phyloP scores from a whole-genome alignment of 2,329 filamentous ascomycete species.

The Pseudocercospora cruenta region DNA sequence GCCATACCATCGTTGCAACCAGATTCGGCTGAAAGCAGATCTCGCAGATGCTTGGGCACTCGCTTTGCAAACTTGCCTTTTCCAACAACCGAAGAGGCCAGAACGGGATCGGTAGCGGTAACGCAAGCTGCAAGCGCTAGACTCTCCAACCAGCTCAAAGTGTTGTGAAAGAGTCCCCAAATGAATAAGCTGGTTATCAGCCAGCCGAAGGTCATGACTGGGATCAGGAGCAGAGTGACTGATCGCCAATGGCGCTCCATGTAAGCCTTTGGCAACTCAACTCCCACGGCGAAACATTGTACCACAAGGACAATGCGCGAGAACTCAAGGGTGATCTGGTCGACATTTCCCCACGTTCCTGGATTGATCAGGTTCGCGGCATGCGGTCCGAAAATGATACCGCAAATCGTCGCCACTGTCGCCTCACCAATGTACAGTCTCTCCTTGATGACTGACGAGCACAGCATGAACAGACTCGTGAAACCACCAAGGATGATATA shows the following conservation, averaged over 20 bases:
- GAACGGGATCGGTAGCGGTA: slow-evolving; percentile 93
- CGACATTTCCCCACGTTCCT: slow-evolving; percentile 75
- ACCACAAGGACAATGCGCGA: slow-evolving; percentile 87
- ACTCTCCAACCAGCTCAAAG: slow-evolving; percentile 85
- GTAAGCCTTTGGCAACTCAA: slow-evolving; percentile 89
- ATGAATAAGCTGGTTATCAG: slow-evolving; percentile 89
- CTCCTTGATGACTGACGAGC: slow-evolving; percentile 97
- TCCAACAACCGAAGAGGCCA: slow-evolving; percentile 96
- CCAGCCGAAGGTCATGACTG: slow-evolving; percentile 98
- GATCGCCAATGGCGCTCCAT: slow-evolving; percentile 99
- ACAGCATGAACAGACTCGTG: slow-evolving; percentile 97
- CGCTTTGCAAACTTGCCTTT: slow-evolving; percentile 99
- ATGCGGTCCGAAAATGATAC: slow-evolving; percentile 86
- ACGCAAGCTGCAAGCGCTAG: slow-evolving; percentile 88
- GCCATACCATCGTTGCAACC: slow-evolving; percentile 99
- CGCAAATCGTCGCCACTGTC: slow-evolving; percentile 85
- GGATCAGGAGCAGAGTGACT: slow-evolving; percentile 82
- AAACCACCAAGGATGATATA: slow-evolving; percentile 98
- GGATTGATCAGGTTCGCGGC: slow-evolving; percentile 81
- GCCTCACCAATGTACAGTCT: slow-evolving; percentile 98
- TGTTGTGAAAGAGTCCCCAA: slow-evolving; percentile 79
- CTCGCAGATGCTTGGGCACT: slow-evolving; percentile 94
- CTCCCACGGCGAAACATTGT: slow-evolving; percentile 88
- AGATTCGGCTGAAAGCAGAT: slow-evolving; percentile 92
- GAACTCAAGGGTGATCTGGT: slow-evolving; percentile 87